phyloP scores from a whole-genome alignment of 2,329 filamentous ascomycete species.

The Ustulina deusta region DNA sequence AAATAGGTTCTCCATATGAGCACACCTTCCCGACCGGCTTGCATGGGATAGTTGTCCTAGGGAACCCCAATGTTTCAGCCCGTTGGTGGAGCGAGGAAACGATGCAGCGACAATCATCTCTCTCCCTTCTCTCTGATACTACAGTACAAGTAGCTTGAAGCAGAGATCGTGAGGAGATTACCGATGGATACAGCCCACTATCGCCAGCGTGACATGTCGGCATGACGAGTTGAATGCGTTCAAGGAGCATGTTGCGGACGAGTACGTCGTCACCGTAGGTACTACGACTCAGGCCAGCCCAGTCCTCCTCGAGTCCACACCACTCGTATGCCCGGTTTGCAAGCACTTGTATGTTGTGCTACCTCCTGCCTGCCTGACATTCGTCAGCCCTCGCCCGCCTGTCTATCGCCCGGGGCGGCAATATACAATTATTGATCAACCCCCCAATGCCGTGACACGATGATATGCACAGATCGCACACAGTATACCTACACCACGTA shows the following conservation, averaged over 20 bases:
- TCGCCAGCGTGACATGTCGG: background rate
- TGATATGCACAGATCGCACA: slow-evolving; percentile 20
- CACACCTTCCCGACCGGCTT: slow-evolving; percentile 5
- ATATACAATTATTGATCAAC: slow-evolving; percentile 15
- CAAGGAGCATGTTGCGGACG: background rate
- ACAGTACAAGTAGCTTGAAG: background rate
- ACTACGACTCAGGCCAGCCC: background rate
- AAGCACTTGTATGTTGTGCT: slow-evolving; percentile 20
- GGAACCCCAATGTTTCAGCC: slow-evolving; percentile 21
- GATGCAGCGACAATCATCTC: slow-evolving; percentile 9
- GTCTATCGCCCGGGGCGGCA: slow-evolving; percentile 26
- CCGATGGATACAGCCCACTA: background rate
- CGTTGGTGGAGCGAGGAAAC: background rate
- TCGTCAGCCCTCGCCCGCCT: slow-evolving; percentile 21
- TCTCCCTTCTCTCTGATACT: background rate
- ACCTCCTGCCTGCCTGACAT: slow-evolving; percentile 12
- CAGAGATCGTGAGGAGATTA: slow-evolving; percentile 3
- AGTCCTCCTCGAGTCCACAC: background rate
- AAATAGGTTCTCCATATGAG: slow-evolving; percentile 15
- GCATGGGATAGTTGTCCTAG: slow-evolving; percentile 5
- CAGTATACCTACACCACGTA: background rate
- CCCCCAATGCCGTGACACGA: slow-evolving; percentile 28
- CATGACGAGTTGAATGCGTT: background rate
- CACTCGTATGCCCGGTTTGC: background rate
- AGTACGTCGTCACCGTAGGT: background rate